A percentile compares a stretch with the other conserved stretches of the same genome.
Conservation (phyloP, 768 basidiomycete genomes). For the Strobilomyces echinocephalus region DNA sequence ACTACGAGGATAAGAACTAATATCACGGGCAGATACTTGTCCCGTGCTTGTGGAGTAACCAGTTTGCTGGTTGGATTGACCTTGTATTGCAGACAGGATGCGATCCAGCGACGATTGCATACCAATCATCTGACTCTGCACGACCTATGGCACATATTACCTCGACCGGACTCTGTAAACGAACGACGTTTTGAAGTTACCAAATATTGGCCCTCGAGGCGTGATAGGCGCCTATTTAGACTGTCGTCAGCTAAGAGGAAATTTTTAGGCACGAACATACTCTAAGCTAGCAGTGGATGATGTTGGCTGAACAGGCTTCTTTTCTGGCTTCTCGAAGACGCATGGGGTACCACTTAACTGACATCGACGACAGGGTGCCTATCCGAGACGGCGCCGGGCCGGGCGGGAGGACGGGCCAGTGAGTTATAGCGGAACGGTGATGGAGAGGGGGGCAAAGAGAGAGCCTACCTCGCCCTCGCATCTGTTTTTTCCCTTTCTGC, state of each 20-base stretch:
- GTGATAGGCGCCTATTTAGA: constrained; percentile 62
- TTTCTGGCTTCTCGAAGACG: constrained; percentile 88
- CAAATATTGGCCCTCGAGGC: constrained; percentile 82
- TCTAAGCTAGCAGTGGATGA: constrained; percentile 67
- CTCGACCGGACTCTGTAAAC: background rate
- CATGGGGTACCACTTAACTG: constrained; percentile 76
- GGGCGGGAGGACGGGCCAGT: constrained; percentile 69
- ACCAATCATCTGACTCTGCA: constrained; percentile 93
- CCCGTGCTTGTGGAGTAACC: constrained; percentile 10
- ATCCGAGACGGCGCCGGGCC: constrained; percentile 55
- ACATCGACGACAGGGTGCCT: constrained; percentile 90
- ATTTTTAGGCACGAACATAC: constrained; percentile 39
- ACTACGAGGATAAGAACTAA: constrained; percentile 29
- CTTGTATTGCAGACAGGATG: constrained; percentile 65
- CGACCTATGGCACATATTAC: constrained; percentile 46
- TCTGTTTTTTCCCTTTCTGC: constrained; percentile 88
- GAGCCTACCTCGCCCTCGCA: constrained; percentile 82
- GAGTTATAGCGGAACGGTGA: constrained; percentile 45
- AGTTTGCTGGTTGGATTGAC: constrained; percentile 31
- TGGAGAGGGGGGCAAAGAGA: constrained; percentile 27
- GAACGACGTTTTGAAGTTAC: constrained; percentile 34
- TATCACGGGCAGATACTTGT: constrained; percentile 24
- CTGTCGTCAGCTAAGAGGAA: constrained; percentile 17
- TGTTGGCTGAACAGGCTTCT: constrained; percentile 62
- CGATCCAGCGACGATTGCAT: constrained; percentile 88